Percentiles rank a stretch among this genome's conserved stretches.
These are phyloP conservation scores for Plasmodium cynomolgi DNA, from an alignment of 169 alveolate genomes.

Conservation along the genomic window DNA sequence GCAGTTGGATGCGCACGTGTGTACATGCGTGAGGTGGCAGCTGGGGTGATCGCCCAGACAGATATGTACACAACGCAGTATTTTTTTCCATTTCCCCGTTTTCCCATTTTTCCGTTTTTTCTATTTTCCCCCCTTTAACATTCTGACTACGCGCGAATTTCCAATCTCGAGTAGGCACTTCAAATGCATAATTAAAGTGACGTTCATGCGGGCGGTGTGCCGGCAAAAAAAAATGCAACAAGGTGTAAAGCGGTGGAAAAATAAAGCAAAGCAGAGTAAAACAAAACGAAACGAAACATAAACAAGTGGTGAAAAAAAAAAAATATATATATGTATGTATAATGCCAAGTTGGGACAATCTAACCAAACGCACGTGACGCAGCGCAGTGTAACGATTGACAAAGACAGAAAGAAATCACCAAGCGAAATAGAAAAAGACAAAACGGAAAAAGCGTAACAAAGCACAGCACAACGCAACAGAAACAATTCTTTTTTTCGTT, in stretches of 20 bases:
- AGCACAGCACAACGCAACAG: background rate
- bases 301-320: background rate
- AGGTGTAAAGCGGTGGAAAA: background rate
- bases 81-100: background rate
- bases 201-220: constrained; percentile 2
- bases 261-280: background rate
- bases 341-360: background rate
- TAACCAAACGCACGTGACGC: background rate
- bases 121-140: background rate
- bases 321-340: background rate
- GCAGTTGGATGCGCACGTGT: background rate
- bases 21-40: background rate
- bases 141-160: background rate
- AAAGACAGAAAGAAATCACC: background rate
- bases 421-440: background rate
- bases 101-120: background rate
- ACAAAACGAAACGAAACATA: background rate
- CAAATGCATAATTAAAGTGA: constrained; percentile 42
- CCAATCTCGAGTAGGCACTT: constrained; percentile 33
- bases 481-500: background rate
- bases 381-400: background rate
- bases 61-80: background rate
- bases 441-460: background rate
- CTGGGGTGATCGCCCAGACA: background rate
- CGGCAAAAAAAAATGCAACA: background rate